Evolutionary conservation across 306 rosid species (phyloP), one percentile per base, ranked within the genome.

Genomic region (Adenanthera pavonina): DNA sequence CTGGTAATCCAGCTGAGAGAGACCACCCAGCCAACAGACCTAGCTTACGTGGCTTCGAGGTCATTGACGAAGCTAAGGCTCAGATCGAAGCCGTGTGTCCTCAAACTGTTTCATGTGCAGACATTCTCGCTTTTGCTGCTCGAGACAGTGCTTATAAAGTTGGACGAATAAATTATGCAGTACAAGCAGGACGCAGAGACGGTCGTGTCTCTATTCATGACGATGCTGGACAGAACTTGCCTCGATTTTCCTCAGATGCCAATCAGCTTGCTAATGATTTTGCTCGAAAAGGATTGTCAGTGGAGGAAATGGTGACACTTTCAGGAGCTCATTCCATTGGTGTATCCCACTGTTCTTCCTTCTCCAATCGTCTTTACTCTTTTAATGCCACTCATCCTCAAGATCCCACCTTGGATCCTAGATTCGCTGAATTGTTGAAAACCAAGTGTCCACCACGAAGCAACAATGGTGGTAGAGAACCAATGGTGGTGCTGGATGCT

Each of bases 11-110:
- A 81, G 69, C 88, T 0, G 90, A 87, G 82, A 84, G 82, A 75
- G 88, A 81, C 5, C 82, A 84, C 56, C 90, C 84, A 0, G 68
- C 68, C 8, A 61, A 61, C 41, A 61, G 30, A 17, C 68, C 68
- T 2, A 87, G 88, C 54, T 75, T 84, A 73, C 66, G 82, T 3
- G 90, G 90, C 69, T 87, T 87, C 54, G 84, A 87, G n/a, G 88
- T 87, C 3, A 87, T 87, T 12, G 77, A 84, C 0, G 90, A 87
- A 14, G 86, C 88, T 0, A 87, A 84, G 84, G 71, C 86, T 0
- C 52, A 84, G 49, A 54, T 87, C 20, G 88, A 87, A 3, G 82
- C 88, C 0, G 34, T 3, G 0, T 87, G 86, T 75, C 90, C 87
- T 8, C 40, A 75, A 3, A 87, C 82, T 0, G 90, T 87, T 52